Percentiles rank a stretch among this genome's conserved stretches.
These are phyloP conservation scores for Citrullus amarus DNA, from an alignment of 306 rosid species.

Conservation along the genomic window DNA sequence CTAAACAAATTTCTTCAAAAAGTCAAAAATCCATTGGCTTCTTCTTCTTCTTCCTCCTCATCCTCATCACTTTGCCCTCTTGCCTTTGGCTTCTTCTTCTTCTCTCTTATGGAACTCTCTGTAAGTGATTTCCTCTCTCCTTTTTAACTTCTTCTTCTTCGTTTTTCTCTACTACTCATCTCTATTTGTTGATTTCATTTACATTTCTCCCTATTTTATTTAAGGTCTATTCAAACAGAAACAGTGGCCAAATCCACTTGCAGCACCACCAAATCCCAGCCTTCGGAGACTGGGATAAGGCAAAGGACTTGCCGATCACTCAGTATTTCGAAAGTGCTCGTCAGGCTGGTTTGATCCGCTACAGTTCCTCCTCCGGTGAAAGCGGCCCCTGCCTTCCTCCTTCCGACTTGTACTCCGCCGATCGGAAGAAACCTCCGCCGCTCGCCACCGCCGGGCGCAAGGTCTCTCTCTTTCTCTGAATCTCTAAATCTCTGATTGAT, in stretches of 20 bases:
- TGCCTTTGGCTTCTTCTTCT: background rate
- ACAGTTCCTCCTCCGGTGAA: constrained; percentile 74
- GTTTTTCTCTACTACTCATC: no score
- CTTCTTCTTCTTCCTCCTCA: background rate
- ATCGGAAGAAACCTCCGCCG: constrained; percentile 26
- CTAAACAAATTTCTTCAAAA: background rate
- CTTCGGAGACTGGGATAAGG: constrained; percentile 87
- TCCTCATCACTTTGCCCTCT: background rate
- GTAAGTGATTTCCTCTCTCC: background rate
- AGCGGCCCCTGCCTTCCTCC: constrained; percentile 24
- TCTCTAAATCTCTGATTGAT: background rate
- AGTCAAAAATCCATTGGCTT: background rate
- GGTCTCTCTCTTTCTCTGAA: constrained; percentile 20
- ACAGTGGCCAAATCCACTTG: constrained; percentile 67
- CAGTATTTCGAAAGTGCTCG: constrained; percentile 84
- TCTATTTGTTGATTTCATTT: background rate
- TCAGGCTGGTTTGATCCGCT: constrained; percentile 72
- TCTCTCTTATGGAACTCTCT: background rate
- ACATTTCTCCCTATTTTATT: background rate
- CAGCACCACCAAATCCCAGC: constrained; percentile 54
- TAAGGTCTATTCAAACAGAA: constrained; percentile 24
- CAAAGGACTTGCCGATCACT: constrained; percentile 72
- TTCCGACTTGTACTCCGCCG: constrained; percentile 41
- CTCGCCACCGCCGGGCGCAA: constrained; percentile 23
- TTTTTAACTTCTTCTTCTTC: background rate